Percentiles rank a stretch among this genome's conserved stretches.
Evolutionary conservation across 1,139 yeast species (phyloP).

Genomic region (Yamadazyma buinensis): DNA sequence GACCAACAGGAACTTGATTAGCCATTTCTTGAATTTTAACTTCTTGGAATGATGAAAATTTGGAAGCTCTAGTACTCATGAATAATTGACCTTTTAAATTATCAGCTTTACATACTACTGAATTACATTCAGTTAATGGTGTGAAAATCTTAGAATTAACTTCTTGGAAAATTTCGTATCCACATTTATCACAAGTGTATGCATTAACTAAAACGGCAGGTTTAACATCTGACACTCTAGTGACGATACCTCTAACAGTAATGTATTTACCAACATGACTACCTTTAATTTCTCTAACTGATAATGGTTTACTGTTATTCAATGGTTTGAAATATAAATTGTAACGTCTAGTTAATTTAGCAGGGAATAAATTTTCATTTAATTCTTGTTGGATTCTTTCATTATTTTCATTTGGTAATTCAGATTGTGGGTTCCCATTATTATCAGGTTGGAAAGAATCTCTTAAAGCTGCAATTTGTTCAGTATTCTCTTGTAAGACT

Average conservation of each 20-base stretch:
- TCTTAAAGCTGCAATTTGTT: slow-evolving; percentile 42
- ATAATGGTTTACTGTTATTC: slow-evolving; percentile 54
- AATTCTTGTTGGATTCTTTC: slow-evolving; percentile 13
- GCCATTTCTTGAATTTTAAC: slow-evolving; percentile 93
- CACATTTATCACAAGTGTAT: slow-evolving; percentile 96
- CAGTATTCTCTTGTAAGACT: slow-evolving; percentile 61
- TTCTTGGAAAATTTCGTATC: slow-evolving; percentile 94
- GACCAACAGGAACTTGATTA: slow-evolving; percentile 96
- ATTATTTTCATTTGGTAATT: slow-evolving; percentile 16
- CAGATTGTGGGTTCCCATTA: slow-evolving; percentile 11
- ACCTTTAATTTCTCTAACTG: slow-evolving; percentile 90
- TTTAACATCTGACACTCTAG: slow-evolving; percentile 94
- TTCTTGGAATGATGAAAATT: slow-evolving; percentile 93
- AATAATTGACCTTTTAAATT: slow-evolving; percentile 85
- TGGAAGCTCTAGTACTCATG: slow-evolving; percentile 93
- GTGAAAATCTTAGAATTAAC: slow-evolving; percentile 80
- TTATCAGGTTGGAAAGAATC: slow-evolving; percentile 27
- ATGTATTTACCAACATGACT: slow-evolving; percentile 78
- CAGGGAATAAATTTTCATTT: slow-evolving; percentile 62
- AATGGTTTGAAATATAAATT: slow-evolving; percentile 82
- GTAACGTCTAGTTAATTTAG: slow-evolving; percentile 84
- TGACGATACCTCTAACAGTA: slow-evolving; percentile 90
- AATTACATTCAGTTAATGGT: slow-evolving; percentile 83
- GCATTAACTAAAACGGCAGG: slow-evolving; percentile 91
- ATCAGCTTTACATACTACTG: slow-evolving; percentile 73